These are phyloP conservation scores for Globisporangium mamillatum DNA, from an alignment of 352 stramenopile species.

Conservation along the genomic window DNA sequence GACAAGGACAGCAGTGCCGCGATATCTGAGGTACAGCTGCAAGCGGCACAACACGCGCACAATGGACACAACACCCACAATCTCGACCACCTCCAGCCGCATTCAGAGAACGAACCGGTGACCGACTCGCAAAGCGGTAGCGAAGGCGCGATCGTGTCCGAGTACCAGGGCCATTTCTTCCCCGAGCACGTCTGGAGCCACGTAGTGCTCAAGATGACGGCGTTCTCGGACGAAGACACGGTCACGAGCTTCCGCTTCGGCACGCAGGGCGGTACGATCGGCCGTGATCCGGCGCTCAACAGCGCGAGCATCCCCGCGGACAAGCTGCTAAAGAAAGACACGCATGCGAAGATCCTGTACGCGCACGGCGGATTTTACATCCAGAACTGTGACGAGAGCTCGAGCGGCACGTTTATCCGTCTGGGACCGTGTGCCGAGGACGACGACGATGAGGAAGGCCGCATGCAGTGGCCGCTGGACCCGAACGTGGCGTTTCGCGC, in stretches of 20 bases:
- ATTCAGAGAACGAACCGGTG: background rate
- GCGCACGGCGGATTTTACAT: constrained; percentile 65
- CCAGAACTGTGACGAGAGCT: constrained; percentile 36
- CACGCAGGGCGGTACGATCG: constrained; percentile 46
- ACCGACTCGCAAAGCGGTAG: constrained; percentile 4
- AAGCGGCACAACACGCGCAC: background rate
- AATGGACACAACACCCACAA: background rate
- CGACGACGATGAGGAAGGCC: constrained; percentile 42
- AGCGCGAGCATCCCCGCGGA: constrained; percentile 70
- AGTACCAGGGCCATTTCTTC: constrained; percentile 26
- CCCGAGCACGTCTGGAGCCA: constrained; percentile 56
- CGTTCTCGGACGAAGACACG: constrained; percentile 68
- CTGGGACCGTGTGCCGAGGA: constrained; percentile 35
- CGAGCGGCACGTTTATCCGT: constrained; percentile 69
- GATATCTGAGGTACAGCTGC: background rate
- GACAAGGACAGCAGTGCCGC: background rate
- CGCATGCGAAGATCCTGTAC: constrained; percentile 63
- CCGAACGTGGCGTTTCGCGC: constrained; percentile 62
- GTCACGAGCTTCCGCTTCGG: constrained; percentile 77
- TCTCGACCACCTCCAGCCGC: background rate
- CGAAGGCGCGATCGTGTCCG: constrained; percentile 14
- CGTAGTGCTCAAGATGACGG: constrained; percentile 84
- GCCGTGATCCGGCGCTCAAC: constrained; percentile 41
- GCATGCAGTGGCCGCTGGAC: constrained; percentile 81
- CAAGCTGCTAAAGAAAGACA: constrained; percentile 45